These are phyloP conservation scores for Daldinia childiae DNA, from an alignment of 495 filamentous ascomycete species.

Conservation along the genomic window DNA sequence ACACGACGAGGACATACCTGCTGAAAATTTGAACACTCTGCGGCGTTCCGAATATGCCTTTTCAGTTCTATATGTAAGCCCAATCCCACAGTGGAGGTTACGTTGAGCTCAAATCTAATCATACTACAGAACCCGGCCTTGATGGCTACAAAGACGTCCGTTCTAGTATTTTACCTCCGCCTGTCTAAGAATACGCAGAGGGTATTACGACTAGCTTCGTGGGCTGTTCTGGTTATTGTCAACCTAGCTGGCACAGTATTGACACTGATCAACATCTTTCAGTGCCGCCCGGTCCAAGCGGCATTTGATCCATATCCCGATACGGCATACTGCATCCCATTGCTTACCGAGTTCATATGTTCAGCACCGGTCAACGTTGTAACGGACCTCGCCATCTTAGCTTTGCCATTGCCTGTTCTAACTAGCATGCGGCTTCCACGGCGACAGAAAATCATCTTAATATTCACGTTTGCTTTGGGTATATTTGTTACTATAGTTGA, in stretches of 20 bases:
- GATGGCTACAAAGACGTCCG: conserved; percentile 90
- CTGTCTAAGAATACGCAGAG: conserved; percentile 75
- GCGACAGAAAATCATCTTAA: conserved; percentile 84
- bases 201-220: conserved; percentile 74
- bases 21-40: conserved; percentile 57
- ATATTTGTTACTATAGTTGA: conserved; percentile 89
- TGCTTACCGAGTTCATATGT: conserved; percentile 83
- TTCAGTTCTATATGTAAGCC: conserved; percentile 81
- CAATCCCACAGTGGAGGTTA: neutral
- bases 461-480: conserved; percentile 83
- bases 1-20: conserved; percentile 72
- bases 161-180: conserved; percentile 86
- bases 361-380: conserved; percentile 85
- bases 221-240: conserved; percentile 75
- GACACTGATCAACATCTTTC: conserved; percentile 87
- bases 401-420: conserved; percentile 86
- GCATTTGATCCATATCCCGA: conserved; percentile 61
- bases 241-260: conserved; percentile 80
- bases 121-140: conserved; percentile 81
- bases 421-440: conserved; percentile 83
- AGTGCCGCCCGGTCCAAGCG: conserved; percentile 78
- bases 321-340: conserved; percentile 69
- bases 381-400: conserved; percentile 83
- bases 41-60: conserved; percentile 81
- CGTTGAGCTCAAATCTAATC: conserved; percentile 34